Conservation (phyloP, 805 yeast genomes). For the Metschnikowia hibisci region DNA sequence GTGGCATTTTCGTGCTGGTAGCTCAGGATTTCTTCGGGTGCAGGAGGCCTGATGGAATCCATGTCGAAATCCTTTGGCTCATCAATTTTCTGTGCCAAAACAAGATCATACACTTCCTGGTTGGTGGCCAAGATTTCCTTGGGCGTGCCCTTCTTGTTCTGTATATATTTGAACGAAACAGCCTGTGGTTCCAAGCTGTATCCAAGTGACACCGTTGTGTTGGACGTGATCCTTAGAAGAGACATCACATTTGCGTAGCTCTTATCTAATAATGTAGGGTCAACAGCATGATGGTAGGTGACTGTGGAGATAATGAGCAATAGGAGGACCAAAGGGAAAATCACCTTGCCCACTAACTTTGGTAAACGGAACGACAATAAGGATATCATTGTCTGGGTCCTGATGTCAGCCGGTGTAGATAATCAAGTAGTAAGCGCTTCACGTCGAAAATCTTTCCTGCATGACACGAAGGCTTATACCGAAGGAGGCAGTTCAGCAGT, state of each 20-base stretch:
- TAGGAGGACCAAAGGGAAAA: constrained; percentile 7
- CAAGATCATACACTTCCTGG: constrained; percentile 32
- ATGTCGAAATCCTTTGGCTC: constrained; percentile 48
- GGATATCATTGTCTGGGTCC: constrained; percentile 9
- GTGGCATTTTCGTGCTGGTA: constrained; percentile 68
- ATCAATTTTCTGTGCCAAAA: constrained; percentile 32
- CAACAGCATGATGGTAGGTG: constrained; percentile 9
- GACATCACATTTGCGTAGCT: constrained; percentile 8
- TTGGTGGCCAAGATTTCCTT: constrained; percentile 37
- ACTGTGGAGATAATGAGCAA: constrained; percentile 1
- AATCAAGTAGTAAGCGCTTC: not conserved
- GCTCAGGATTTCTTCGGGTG: constrained; percentile 18
- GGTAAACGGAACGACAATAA: constrained; percentile 11
- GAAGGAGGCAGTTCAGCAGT: not conserved
- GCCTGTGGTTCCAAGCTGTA: constrained; percentile 20
- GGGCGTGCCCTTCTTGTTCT: constrained; percentile 27
- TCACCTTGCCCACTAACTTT: constrained; percentile 5
- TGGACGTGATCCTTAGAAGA: constrained; percentile 3
- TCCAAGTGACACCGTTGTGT: constrained; percentile 3
- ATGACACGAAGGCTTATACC: constrained; percentile 1
- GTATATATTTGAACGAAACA: constrained; percentile 33
- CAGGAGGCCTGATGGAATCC: constrained; percentile 24
- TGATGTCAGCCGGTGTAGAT: not conserved
- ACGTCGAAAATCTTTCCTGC: constrained; percentile 1
- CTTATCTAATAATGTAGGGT: constrained; percentile 7